These are phyloP conservation scores for Corchorus capsularis DNA, from an alignment of 345 rosid species.

Conservation along the genomic window DNA sequence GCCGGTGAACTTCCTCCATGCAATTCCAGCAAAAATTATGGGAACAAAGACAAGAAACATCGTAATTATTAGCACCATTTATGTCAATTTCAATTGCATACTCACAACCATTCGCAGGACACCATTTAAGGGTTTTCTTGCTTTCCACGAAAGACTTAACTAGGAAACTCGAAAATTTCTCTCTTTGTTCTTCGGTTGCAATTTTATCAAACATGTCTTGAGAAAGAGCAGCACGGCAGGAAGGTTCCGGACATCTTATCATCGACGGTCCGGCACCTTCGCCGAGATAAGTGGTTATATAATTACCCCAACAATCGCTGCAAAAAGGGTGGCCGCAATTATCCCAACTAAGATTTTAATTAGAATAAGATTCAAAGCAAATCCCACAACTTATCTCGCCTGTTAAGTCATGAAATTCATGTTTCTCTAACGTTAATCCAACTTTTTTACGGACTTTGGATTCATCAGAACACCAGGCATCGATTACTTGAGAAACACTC, in stretches of 20 bases:
- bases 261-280: neutral
- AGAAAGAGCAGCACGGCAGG: neutral
- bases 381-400: neutral
- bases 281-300: neutral
- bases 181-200: neutral
- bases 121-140: neutral
- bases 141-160: neutral
- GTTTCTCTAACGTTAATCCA: neutral
- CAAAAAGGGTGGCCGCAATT: neutral
- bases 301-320: neutral
- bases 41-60: neutral
- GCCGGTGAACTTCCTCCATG: neutral
- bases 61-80: too few species aligned
- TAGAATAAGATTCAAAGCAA: neutral
- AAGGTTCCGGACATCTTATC: neutral
- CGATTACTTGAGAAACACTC: too few species aligned
- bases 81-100: neutral
- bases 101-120: neutral
- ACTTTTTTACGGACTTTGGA: neutral
- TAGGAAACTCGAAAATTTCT: neutral
- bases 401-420: neutral
- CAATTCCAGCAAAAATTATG: conserved; percentile 8
- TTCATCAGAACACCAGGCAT: too few species aligned
- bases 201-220: neutral
- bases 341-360: neutral